These are phyloP conservation scores for Gonapodya prolifera DNA, from an alignment of 192 early-diverging fungal species.

Conservation along the genomic window DNA sequence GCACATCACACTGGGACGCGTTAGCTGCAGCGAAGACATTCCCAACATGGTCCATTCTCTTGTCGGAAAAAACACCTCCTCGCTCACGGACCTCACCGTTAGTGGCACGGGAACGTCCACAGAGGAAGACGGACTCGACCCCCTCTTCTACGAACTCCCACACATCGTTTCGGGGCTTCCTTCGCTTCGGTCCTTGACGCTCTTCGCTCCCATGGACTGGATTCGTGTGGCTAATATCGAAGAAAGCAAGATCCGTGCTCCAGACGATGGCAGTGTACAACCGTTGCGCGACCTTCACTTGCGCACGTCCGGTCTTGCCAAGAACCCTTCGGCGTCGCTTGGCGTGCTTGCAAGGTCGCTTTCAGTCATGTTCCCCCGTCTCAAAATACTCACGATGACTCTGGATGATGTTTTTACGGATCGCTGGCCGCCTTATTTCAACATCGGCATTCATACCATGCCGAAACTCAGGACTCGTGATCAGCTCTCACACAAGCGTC, in stretches of 20 bases:
- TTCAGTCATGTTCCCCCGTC: too few species aligned
- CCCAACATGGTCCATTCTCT: neutral
- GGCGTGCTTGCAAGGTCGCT: too few species aligned
- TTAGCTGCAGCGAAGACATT: neutral
- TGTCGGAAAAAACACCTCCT: neutral
- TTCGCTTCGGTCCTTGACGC: neutral
- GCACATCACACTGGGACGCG: neutral
- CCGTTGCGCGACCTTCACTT: neutral
- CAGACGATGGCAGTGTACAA: neutral
- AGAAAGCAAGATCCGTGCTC: neutral
- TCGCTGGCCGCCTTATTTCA: too few species aligned
- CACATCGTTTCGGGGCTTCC: neutral
- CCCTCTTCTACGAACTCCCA: neutral
- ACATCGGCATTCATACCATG: too few species aligned
- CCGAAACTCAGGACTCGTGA: too few species aligned
- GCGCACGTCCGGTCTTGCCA: neutral
- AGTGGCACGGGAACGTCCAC: neutral
- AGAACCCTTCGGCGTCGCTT: neutral
- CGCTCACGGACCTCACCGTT: neutral
- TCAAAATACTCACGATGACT: too few species aligned
- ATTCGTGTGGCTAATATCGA: neutral
- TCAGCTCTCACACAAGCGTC: too few species aligned
- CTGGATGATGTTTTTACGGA: too few species aligned
- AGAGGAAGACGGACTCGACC: neutral
- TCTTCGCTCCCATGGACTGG: neutral